These are phyloP conservation scores for Penicillium freii DNA, from an alignment of 2,329 filamentous ascomycete species.

Conservation along the genomic window DNA sequence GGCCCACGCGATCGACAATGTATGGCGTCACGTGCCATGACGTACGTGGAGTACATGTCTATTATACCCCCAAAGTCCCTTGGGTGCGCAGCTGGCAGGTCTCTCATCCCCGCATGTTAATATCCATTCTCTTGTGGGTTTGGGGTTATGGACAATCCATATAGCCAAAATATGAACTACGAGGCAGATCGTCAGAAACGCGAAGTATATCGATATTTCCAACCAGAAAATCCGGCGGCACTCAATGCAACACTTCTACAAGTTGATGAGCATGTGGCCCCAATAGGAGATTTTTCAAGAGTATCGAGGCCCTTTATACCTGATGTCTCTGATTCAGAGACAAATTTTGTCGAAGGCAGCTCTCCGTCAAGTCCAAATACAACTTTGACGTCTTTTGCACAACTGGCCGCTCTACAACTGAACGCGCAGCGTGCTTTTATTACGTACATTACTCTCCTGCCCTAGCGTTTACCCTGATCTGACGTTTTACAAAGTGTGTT, in stretches of 20 bases:
- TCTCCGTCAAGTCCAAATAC: conserved; percentile 9
- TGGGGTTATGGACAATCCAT: not conserved
- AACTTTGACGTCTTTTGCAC: conserved; percentile 19
- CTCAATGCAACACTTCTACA: conserved; percentile 4
- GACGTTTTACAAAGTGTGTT: conserved; percentile 8
- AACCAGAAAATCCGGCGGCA: conserved; percentile 10
- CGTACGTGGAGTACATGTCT: not conserved
- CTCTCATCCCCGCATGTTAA: not conserved
- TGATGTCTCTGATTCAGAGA: not conserved
- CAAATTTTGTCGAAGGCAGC: not conserved
- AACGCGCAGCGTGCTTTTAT: conserved; percentile 16
- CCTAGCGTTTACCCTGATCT: not conserved
- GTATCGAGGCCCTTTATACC: not conserved
- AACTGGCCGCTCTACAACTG: conserved; percentile 15
- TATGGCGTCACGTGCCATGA: not conserved
- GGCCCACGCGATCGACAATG: not conserved
- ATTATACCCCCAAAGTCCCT: not conserved
- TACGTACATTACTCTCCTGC: conserved; percentile 7
- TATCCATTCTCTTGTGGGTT: not conserved
- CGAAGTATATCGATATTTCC: conserved; percentile 20
- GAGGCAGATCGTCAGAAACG: conserved; percentile 15
- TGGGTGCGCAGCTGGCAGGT: not conserved
- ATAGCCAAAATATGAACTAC: not conserved
- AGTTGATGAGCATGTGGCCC: conserved; percentile 1
- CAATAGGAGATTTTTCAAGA: not conserved